phyloP scores from a whole-genome alignment of 495 filamentous ascomycete species.

The Bacidia gigantensis region DNA sequence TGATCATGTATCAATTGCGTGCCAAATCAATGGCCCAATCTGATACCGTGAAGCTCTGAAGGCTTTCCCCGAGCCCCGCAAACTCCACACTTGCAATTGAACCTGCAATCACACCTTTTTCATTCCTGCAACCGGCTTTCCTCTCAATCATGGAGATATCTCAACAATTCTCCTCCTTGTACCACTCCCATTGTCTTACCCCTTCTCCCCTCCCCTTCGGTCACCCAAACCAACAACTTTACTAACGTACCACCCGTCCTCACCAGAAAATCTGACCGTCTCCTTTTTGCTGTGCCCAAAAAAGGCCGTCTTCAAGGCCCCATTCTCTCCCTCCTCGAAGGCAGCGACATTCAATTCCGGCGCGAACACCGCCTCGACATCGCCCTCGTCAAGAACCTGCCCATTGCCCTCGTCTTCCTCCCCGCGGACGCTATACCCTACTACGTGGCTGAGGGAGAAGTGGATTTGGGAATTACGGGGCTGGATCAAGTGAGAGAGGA shows the following conservation, averaged over 20 bases:
- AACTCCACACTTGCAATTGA: too few species aligned
- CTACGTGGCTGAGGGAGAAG: conserved; percentile 87
- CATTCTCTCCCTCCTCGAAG: conserved; percentile 74
- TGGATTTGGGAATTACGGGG: conserved; percentile 90
- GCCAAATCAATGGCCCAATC: too few species aligned
- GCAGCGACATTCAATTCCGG: conserved; percentile 90
- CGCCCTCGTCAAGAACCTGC: conserved; percentile 87
- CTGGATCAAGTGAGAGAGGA: conserved; percentile 86
- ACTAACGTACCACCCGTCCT: conserved; percentile 31
- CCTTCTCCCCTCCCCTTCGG: not conserved
- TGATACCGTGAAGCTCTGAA: too few species aligned
- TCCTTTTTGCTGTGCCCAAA: conserved; percentile 94
- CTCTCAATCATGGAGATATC: too few species aligned
- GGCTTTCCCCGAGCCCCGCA: too few species aligned
- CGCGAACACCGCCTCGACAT: conserved; percentile 90
- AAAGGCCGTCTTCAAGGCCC: conserved; percentile 87
- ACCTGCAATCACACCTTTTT: too few species aligned
- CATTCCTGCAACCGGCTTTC: too few species aligned
- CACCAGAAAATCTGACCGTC: conserved; percentile 74
- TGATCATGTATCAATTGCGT: too few species aligned
- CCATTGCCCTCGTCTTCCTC: conserved; percentile 92
- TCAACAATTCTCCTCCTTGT: not conserved
- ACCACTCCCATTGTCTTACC: not conserved
- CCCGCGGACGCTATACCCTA: conserved; percentile 94
- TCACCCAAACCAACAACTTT: too few species aligned